These are phyloP conservation scores for Cryptococcus depauperatus DNA, from an alignment of 1,284 basidiomycete species.

Conservation along the genomic window DNA sequence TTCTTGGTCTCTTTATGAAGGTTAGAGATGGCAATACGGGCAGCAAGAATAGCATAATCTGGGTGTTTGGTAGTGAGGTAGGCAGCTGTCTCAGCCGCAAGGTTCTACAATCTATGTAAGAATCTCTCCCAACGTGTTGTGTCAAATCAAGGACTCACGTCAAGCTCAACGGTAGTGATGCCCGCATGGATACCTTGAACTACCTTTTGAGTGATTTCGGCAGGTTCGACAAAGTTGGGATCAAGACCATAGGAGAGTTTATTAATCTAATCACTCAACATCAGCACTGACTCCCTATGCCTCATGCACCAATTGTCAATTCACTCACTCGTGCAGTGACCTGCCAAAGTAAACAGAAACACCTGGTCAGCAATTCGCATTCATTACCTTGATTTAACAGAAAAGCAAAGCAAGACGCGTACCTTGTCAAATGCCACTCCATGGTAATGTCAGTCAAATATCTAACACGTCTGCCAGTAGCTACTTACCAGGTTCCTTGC, in stretches of 20 bases:
- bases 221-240: constrained; percentile 83
- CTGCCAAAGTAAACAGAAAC: constrained; percentile 3
- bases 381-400: no score
- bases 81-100: constrained; percentile 93
- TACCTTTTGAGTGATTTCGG: constrained; percentile 93
- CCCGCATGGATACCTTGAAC: constrained; percentile 91
- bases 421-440: constrained; percentile 39
- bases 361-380: constrained; percentile 8
- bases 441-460: neutral
- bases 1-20: constrained; percentile 99
- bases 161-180: constrained; percentile 94
- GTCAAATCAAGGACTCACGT: constrained; percentile 54
- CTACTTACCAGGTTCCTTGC: constrained; percentile 37
- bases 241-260: constrained; percentile 98
- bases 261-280: constrained; percentile 61
- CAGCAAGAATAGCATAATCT: constrained; percentile 96
- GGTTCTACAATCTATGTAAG: constrained; percentile 55
- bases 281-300: neutral
- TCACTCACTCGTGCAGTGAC: constrained; percentile 24
- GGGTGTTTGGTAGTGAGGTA: constrained; percentile 95
- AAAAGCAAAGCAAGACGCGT: neutral
- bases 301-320: neutral
- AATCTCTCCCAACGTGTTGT: neutral
- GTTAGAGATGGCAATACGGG: constrained; percentile 97
- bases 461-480: no score